Base-by-base conservation (phyloP, 2,329 filamentous ascomycete species). In the Pseudocercospora fuligena region DNA sequence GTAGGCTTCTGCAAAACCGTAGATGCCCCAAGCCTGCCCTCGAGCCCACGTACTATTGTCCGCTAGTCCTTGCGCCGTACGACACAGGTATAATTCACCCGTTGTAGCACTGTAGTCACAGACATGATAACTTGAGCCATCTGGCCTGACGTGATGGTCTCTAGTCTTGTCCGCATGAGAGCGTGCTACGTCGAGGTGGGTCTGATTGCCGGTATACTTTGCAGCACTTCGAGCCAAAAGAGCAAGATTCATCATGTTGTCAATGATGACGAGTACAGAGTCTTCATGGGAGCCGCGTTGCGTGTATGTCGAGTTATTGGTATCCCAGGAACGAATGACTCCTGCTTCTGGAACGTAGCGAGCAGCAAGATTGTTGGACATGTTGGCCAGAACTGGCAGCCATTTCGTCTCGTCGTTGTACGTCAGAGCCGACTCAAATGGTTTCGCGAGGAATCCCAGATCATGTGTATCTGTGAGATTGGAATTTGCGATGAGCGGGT, bases 211-310 rank as follows among this genome's bases (percentile, higher is more conserved):
- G 1, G 68, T 66, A 31, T 70, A 70, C 5, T 11, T 54, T 3
- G 51, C 49, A 16, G 66, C 66, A 14, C 64, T 65, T 11, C 64
- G 69, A 14, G 62, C 62, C 4, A 70, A 57, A 25, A 70, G 53
- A 9, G 69, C 61, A 33, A 69, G 69, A 19, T 70, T 70, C 69
- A 70, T 70, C 64, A 67, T 70, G 23, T 67, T 70, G 62, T 70
- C 69, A 61, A 70, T 67, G 11, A 69, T 70, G 9, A 70, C 66
- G 1, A 70, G 61, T 14, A 67, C 60, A 3, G 67, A 70, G 40
- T 69, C 69, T 6, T 63, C 31, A 56, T 70, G 67, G 3, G 69
- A 59, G 46, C 62, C 67, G 9, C 57, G 23, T 16, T 59, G 63
- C 19, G n/a, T 46, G 46, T 43, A 54, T 11, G 57, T 64, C 19